Evolutionary conservation across 148 eudicot genomes (phyloP).

Genomic region (Limonium bicolor): DNA sequence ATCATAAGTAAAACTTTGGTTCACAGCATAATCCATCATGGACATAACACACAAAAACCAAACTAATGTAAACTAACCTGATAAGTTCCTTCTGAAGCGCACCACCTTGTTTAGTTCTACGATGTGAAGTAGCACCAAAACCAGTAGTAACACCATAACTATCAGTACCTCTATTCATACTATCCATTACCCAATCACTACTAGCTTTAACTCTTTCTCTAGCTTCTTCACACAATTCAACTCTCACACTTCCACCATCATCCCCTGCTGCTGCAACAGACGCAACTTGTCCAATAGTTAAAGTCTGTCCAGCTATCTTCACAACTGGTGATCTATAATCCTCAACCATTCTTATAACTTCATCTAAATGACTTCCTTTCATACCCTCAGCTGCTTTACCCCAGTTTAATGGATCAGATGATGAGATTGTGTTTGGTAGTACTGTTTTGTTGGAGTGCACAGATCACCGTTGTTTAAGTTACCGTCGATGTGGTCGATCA

Average conservation of each 20-base stretch:
- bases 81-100: slow-evolving; percentile 31
- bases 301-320: slow-evolving; percentile 25
- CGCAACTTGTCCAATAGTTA: slow-evolving; percentile 40
- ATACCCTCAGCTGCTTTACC: slow-evolving; percentile 26
- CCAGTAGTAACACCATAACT: slow-evolving; percentile 35
- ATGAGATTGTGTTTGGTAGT: no score
- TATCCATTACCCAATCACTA: slow-evolving; percentile 34
- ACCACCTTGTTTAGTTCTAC: slow-evolving; percentile 29
- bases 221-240: slow-evolving; percentile 22
- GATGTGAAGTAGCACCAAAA: slow-evolving; percentile 32
- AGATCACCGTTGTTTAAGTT: no score
- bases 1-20: background rate
- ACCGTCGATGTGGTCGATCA: background rate
- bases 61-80: slow-evolving; percentile 10
- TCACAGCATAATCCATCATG: background rate
- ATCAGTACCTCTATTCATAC: slow-evolving; percentile 25
- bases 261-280: slow-evolving; percentile 20
- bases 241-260: slow-evolving; percentile 8
- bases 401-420: slow-evolving; percentile 53
- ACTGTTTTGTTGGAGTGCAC: no score
- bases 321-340: slow-evolving; percentile 32
- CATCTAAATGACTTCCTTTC: slow-evolving; percentile 39
- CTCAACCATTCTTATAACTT: slow-evolving; percentile 39
- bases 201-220: slow-evolving; percentile 27
- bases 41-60: background rate